Evolutionary conservation across 495 filamentous ascomycete genomes (phyloP).

Genomic region (Annulohypoxylon nitens): DNA sequence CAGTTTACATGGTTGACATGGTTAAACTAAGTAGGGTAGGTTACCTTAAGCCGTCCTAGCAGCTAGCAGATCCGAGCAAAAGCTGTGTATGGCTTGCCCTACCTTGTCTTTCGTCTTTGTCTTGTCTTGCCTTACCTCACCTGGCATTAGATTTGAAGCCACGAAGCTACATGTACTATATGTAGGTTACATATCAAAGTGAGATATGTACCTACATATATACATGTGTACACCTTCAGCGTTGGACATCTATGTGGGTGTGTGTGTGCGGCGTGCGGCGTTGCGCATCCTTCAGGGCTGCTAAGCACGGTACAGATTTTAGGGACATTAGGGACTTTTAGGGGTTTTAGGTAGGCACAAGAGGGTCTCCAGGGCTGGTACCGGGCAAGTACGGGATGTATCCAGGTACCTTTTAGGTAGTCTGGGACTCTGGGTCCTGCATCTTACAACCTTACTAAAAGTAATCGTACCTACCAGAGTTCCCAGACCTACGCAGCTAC

Average conservation of each 20-base stretch:
- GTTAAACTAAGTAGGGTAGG: conserved; percentile 25
- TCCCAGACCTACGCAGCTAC: not conserved
- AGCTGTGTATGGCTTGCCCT: conserved; percentile 37
- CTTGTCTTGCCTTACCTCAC: conserved; percentile 43
- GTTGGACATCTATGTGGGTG: not conserved
- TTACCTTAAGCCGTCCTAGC: conserved; percentile 11
- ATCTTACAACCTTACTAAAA: conserved; percentile 48
- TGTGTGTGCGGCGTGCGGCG: not conserved
- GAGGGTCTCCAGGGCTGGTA: not conserved
- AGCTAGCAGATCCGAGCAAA: not conserved
- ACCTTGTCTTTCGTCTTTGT: conserved; percentile 20
- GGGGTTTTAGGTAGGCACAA: conserved; percentile 4
- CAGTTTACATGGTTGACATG: conserved; percentile 14
- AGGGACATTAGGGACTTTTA: not conserved
- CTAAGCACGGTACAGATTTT: conserved; percentile 33
- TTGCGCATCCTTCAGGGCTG: no score
- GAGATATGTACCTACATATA: not conserved
- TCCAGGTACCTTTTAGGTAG: conserved; percentile 43
- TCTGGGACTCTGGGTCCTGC: conserved; percentile 34
- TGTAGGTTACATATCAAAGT: conserved; percentile 4
- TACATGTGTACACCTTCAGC: not conserved
- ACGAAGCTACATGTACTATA: not conserved
- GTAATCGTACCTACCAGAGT: conserved; percentile 33
- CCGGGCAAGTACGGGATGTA: conserved; percentile 21
- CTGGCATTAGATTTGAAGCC: conserved; percentile 36